phyloP scores from a whole-genome alignment of 2,329 filamentous ascomycete genomes.

The Penicillium crustosum region DNA sequence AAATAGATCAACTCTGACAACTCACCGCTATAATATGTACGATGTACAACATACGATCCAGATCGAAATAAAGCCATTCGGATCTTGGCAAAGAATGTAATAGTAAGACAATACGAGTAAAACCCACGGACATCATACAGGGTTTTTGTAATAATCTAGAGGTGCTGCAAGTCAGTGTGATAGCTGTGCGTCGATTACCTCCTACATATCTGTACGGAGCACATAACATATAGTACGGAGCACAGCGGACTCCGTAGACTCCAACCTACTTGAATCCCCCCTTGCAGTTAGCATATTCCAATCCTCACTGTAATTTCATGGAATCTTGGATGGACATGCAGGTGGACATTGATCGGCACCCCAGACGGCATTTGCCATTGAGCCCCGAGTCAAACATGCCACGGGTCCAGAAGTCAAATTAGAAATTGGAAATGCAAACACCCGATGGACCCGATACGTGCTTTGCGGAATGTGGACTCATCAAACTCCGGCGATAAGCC shows the following conservation, averaged over 20 bases:
- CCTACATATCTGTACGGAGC: neutral
- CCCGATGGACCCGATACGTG: neutral
- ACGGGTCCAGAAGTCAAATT: neutral
- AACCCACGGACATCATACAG: conserved; percentile 1
- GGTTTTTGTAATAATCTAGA: conserved; percentile 14
- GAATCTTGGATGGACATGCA: neutral
- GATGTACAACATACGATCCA: neutral
- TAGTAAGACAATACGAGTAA: neutral
- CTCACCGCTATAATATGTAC: neutral
- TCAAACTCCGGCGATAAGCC: neutral
- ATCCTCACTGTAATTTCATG: neutral
- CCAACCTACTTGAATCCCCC: neutral
- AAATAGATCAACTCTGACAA: neutral
- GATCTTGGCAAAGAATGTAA: neutral
- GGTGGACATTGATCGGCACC: neutral
- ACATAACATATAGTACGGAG: conserved; percentile 4
- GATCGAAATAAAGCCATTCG: neutral
- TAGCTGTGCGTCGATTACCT: conserved; percentile 6
- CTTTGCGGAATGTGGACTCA: neutral
- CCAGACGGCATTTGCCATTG: neutral
- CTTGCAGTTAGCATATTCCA: conserved; percentile 4
- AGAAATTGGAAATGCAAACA: neutral
- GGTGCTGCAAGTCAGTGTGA: conserved; percentile 15
- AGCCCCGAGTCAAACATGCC: neutral
- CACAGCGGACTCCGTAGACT: conserved; percentile 2